Percentiles rank a stretch among this genome's conserved stretches.
phyloP scores from a whole-genome alignment of 2,329 filamentous ascomycete species.

The Raffaelea albimanens region DNA sequence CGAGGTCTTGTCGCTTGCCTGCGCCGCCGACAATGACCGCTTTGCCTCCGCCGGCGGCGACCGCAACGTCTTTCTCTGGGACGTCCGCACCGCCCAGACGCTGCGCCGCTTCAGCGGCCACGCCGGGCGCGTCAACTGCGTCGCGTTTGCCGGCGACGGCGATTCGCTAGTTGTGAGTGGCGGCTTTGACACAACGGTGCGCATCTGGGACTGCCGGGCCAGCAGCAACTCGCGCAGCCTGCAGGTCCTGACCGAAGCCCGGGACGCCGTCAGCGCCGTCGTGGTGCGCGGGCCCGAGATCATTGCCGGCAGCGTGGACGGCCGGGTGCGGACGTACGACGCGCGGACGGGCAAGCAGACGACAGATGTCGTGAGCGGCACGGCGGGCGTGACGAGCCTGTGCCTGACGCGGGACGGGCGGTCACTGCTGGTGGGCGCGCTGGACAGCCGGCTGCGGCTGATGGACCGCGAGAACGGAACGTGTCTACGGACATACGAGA shows the following conservation, averaged over 20 bases:
- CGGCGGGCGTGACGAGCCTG: conserved; percentile 63
- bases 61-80: conserved; percentile 87
- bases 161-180: conserved; percentile 65
- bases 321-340: conserved; percentile 73
- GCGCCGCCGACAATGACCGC: conserved; percentile 67
- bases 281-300: conserved; percentile 47
- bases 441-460: conserved; percentile 70
- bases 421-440: conserved; percentile 61
- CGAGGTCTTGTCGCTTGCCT: conserved; percentile 73
- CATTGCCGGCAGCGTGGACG: conserved; percentile 73
- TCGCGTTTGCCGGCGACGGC: conserved; percentile 66
- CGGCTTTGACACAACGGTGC: conserved; percentile 66
- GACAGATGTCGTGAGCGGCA: conserved; percentile 56
- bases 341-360: conserved; percentile 62
- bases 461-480: conserved; percentile 71
- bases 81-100: conserved; percentile 73
- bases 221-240: conserved; percentile 49
- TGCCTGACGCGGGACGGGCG: conserved; percentile 61
- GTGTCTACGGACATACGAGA: conserved; percentile 61
- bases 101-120: conserved; percentile 66
- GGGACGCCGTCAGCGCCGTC: conserved; percentile 53
- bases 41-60: conserved; percentile 89
- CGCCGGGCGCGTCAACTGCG: conserved; percentile 64
- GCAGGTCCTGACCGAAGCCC: conserved; percentile 64
- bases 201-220: conserved; percentile 62